Evolutionary conservation across 768 basidiomycete genomes (phyloP).

Genomic region (Russula griseocarnosa): DNA sequence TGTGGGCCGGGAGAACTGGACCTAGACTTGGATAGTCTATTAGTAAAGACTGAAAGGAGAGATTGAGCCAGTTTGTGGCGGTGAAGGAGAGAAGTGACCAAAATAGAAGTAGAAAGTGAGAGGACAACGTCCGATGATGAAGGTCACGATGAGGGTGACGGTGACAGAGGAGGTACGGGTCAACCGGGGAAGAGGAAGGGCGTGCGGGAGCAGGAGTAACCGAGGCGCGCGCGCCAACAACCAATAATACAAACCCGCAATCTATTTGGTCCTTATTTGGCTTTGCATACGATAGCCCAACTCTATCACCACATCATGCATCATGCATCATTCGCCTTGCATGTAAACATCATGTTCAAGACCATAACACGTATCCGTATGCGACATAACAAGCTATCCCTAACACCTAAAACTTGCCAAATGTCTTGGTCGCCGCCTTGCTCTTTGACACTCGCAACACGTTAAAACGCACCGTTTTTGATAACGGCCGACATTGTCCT

Average conservation of each 20-base stretch:
- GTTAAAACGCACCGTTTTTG: conserved; percentile 99
- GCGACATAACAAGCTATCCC: conserved; percentile 20
- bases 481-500: conserved; percentile 99
- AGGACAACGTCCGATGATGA: conserved; percentile 8
- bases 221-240: conserved; percentile 7
- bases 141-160: conserved; percentile 16
- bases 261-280: conserved; percentile 29
- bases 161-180: conserved; percentile 8
- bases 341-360: conserved; percentile 33
- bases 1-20: conserved; percentile 64
- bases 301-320: not conserved
- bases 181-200: conserved; percentile 6
- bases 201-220: not conserved
- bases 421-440: conserved; percentile 87
- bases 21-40: conserved; percentile 66
- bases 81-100: conserved; percentile 13
- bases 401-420: conserved; percentile 80
- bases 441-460: conserved; percentile 92
- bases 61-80: conserved; percentile 72
- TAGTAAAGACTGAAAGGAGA: conserved; percentile 70
- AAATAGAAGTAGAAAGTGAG: not conserved
- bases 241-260: not conserved
- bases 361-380: conserved; percentile 34
- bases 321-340: not conserved
- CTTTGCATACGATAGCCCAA: not conserved